A percentile compares a stretch with the other conserved stretches of the same genome.
Evolutionary conservation across 2,329 filamentous ascomycete genomes (phyloP).

Genomic region (Chaetomium globosum): DNA sequence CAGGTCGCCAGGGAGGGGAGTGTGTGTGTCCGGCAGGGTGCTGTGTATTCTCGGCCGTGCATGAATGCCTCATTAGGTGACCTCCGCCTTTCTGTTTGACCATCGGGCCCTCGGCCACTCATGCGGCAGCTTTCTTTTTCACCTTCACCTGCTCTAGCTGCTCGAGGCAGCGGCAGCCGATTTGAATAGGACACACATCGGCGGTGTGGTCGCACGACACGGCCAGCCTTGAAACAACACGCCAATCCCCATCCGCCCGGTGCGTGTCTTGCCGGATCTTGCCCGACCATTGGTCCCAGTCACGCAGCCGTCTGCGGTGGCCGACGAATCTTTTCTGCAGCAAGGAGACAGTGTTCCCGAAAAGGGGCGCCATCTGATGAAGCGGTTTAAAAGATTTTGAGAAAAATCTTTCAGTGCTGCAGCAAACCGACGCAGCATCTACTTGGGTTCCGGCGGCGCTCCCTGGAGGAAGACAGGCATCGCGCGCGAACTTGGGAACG

Average conservation of each 20-base stretch:
- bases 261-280: constrained; percentile 31
- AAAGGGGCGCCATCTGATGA: constrained; percentile 27
- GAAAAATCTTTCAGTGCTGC: constrained; percentile 5
- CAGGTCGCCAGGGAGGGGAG: constrained; percentile 23
- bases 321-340: constrained; percentile 34
- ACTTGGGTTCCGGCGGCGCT: background rate
- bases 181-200: constrained; percentile 26
- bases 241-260: constrained; percentile 35
- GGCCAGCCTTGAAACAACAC: constrained; percentile 29
- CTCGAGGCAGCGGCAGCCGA: constrained; percentile 23
- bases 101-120: constrained; percentile 31
- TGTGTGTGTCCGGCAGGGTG: constrained; percentile 17
- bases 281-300: constrained; percentile 35
- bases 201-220: constrained; percentile 38
- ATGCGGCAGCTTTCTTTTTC: constrained; percentile 22
- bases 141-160: constrained; percentile 21
- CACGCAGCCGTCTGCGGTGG: constrained; percentile 30
- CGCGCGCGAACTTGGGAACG: constrained; percentile 9
- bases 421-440: constrained; percentile 1
- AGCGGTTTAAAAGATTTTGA: constrained; percentile 24
- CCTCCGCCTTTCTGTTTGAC: constrained; percentile 32
- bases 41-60: constrained; percentile 32
- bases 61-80: constrained; percentile 35
- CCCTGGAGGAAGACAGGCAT: background rate
- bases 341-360: constrained; percentile 23